These are phyloP conservation scores for Thyridium curvatum DNA, from an alignment of 2,329 filamentous ascomycete species.

Conservation along the genomic window DNA sequence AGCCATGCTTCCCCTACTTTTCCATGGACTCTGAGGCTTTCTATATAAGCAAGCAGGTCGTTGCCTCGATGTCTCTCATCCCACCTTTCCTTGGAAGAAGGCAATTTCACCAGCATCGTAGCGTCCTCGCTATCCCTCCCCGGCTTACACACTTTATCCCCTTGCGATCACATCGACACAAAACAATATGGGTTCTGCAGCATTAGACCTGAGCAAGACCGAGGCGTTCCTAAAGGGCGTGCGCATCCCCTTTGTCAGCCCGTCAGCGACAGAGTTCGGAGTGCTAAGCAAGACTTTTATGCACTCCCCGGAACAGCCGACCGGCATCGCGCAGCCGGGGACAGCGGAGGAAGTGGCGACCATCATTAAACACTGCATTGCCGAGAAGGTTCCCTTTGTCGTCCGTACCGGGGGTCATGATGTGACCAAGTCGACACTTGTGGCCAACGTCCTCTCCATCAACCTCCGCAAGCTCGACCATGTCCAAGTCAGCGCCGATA, in stretches of 20 bases:
- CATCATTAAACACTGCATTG: background rate
- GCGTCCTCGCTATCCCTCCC: too few species aligned
- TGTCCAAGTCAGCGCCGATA: constrained; percentile 1
- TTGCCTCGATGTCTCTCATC: too few species aligned
- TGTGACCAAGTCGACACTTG: background rate
- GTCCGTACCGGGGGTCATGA: constrained; percentile 4
- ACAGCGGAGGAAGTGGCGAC: constrained; percentile 1
- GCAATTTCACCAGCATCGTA: too few species aligned
- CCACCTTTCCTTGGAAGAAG: too few species aligned
- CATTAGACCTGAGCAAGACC: background rate
- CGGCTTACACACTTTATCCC: too few species aligned
- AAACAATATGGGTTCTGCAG: too few species aligned
- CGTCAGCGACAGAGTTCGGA: background rate
- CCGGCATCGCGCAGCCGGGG: constrained; percentile 1
- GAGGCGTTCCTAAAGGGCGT: background rate
- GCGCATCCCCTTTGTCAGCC: background rate
- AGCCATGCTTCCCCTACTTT: too few species aligned
- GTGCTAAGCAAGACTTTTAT: background rate
- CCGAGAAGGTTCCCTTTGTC: constrained; percentile 1
- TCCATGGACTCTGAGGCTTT: too few species aligned
- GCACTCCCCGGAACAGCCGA: background rate
- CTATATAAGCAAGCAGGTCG: too few species aligned
- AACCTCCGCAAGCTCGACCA: constrained; percentile 3
- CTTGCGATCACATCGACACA: too few species aligned
- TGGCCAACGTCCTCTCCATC: constrained; percentile 1